These are phyloP conservation scores for Bryoerythrophyllum caledonicum DNA, from an alignment of 225 moss, liverwort and hornwort species.

Conservation along the genomic window DNA sequence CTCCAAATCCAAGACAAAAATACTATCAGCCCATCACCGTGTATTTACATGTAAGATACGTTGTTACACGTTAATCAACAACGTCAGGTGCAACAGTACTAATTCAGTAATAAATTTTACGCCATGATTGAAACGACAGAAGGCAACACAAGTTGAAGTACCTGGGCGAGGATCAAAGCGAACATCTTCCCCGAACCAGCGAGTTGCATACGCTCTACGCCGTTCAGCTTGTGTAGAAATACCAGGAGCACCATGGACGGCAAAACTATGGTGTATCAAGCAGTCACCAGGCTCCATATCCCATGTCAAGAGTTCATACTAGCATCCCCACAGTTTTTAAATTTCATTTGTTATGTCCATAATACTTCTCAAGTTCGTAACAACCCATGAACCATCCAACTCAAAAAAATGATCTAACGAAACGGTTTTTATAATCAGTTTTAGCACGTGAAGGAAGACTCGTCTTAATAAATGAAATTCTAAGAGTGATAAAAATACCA, in stretches of 20 bases:
- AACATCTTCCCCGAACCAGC: slow-evolving; percentile 91
- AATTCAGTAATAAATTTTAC: slow-evolving; percentile 2
- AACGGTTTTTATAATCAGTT: too few relatives aligned
- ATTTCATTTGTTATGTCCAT: not conserved
- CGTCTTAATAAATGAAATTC: too few relatives aligned
- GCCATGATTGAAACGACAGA: too few relatives aligned
- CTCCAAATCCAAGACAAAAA: slow-evolving; percentile 8
- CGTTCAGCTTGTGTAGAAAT: slow-evolving; percentile 70
- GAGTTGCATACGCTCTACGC: slow-evolving; percentile 92
- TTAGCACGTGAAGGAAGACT: too few relatives aligned
- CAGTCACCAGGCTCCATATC: slow-evolving; percentile 98
- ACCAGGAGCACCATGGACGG: slow-evolving; percentile 96
- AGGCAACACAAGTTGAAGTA: slow-evolving; percentile 29
- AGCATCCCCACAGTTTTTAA: slow-evolving; percentile 31
- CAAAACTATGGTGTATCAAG: slow-evolving; percentile 89
- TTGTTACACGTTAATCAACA: not conserved
- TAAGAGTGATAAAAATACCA: too few relatives aligned
- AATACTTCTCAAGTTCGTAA: too few relatives aligned
- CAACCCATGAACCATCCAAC: too few relatives aligned
- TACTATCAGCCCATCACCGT: slow-evolving; percentile 9
- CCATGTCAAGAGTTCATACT: slow-evolving; percentile 91
- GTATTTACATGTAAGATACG: not conserved
- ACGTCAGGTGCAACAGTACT: too few relatives aligned
- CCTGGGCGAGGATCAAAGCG: slow-evolving; percentile 95
- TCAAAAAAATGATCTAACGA: too few relatives aligned